These are phyloP conservation scores for Plasmopara viticola DNA, from an alignment of 352 stramenopile genomes.

Conservation along the genomic window DNA sequence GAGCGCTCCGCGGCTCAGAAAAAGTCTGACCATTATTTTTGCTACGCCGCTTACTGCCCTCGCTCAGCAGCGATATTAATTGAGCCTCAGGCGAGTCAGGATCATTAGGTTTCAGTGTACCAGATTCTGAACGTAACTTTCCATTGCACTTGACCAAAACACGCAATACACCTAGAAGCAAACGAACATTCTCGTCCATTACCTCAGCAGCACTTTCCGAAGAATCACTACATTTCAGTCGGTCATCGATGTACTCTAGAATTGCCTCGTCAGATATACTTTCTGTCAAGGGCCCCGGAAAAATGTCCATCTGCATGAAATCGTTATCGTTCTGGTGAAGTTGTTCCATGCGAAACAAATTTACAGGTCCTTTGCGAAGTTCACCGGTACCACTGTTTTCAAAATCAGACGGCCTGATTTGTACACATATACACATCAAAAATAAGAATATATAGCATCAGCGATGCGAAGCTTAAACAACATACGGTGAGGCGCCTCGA, in stretches of 20 bases:
- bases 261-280: slow-evolving; percentile 55
- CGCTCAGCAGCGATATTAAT: slow-evolving; percentile 55
- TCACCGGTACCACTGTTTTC: slow-evolving; percentile 51
- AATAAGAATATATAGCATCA: too few species aligned
- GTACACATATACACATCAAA: not conserved
- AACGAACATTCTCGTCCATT: slow-evolving; percentile 56
- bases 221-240: slow-evolving; percentile 33
- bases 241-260: slow-evolving; percentile 58
- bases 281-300: slow-evolving; percentile 71
- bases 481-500: slow-evolving; percentile 42
- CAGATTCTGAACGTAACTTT: slow-evolving; percentile 48
- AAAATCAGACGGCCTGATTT: slow-evolving; percentile 39
- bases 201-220: slow-evolving; percentile 10
- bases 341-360: slow-evolving; percentile 77
- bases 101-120: slow-evolving; percentile 35
- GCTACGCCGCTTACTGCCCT: slow-evolving; percentile 62
- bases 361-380: slow-evolving; percentile 71
- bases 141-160: slow-evolving; percentile 80
- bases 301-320: slow-evolving; percentile 62
- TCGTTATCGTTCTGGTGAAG: slow-evolving; percentile 65
- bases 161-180: slow-evolving; percentile 61
- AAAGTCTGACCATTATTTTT: slow-evolving; percentile 41
- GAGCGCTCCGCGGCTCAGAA: slow-evolving; percentile 34
- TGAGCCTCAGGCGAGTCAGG: slow-evolving; percentile 58
- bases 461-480: slow-evolving; percentile 5